Evolutionary conservation across 78 protist genomes (phyloP), one percentile per base, ranked within the genome.

Genomic region (Ministeria vibrans): DNA sequence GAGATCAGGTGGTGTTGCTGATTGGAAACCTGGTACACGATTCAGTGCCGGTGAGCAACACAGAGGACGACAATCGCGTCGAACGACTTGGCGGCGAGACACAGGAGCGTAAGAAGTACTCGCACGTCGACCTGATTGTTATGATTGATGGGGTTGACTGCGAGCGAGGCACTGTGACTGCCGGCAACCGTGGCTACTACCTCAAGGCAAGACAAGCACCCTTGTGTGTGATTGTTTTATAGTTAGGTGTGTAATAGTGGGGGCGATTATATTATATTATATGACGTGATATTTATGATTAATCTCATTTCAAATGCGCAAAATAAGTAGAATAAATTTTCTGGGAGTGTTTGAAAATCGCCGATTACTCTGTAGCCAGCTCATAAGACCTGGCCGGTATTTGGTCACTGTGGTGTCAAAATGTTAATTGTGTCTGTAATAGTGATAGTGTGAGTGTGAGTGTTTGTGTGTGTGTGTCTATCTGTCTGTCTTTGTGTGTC

Each of bases 1-100:
- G 86, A 23, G 78, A 77, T 75, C 9, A 30, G 38, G n/a, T 42
- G 44, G 63, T 92, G 46, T 83, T 70, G 45, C 0, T 0, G 25
- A 59, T 96, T 39, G 99, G 99, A 11, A 96, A 96, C 80, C 34
- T 96, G 39, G 97, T 96, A 13, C 95, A 91, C 77, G 95, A 89
- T 25, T 44, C 85, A 6, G 98, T 92, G 25, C 92, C 91, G n/a
- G 44, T 69, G 78, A 2, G 23, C 25, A 32, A 6, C 34, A 11
- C 55, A 23, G 70, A 79, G 83, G 89, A 86, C 30, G 44, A 88
- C 78, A 92, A 92, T 75, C 53, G 23, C 64, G 42, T 89, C 39
- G 74, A 46, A 28, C 64, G 63, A 18, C 81, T 88, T 25, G 82
- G 88, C 88, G 93, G 93, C 46, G 91, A 92, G 68, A 41, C 77